Evolutionary conservation across 2,329 filamentous ascomycete genomes (phyloP).

Genomic region (Pseudomassariella vexata): DNA sequence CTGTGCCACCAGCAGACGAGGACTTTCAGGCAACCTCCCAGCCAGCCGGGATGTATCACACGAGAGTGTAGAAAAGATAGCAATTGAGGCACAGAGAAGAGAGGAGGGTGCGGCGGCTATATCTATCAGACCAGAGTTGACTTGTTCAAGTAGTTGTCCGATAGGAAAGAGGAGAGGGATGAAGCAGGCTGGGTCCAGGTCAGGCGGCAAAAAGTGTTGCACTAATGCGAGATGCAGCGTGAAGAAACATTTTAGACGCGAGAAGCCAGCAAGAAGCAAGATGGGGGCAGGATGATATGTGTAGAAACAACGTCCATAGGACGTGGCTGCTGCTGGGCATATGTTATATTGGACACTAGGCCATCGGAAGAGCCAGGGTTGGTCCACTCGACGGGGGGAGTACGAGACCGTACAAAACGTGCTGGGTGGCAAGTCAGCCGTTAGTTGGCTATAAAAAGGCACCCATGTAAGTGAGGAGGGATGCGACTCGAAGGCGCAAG

Average conservation of each 20-base stretch:
- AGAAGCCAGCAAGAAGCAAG: constrained; percentile 15
- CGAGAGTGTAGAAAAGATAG: constrained; percentile 10
- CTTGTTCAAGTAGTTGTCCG: constrained; percentile 2
- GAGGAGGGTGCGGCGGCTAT: constrained; percentile 17
- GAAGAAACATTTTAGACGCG: constrained; percentile 21
- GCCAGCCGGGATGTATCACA: constrained; percentile 14
- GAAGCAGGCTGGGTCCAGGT: constrained; percentile 1
- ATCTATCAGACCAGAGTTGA: constrained; percentile 15
- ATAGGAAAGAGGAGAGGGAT: constrained; percentile 12
- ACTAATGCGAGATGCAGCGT: constrained; percentile 22
- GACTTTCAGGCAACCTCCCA: constrained; percentile 17
- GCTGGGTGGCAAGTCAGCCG: no score
- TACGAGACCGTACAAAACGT: no score
- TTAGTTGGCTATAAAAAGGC: constrained; percentile 33
- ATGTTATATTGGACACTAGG: no score
- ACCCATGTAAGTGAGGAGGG: constrained; percentile 17
- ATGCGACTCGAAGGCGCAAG: constrained; percentile 29
- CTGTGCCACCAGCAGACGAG: constrained; percentile 17
- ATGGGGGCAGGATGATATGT: constrained; percentile 8
- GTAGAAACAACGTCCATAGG: no score
- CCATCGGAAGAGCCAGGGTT: constrained; percentile 1
- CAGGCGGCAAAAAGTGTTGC: constrained; percentile 9
- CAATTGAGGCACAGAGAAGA: constrained; percentile 9
- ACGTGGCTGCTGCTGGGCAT: no score
- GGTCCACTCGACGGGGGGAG: not conserved